Evolutionary conservation across 2,329 filamentous ascomycete species (phyloP).

Genomic region (Fusarium poae): DNA sequence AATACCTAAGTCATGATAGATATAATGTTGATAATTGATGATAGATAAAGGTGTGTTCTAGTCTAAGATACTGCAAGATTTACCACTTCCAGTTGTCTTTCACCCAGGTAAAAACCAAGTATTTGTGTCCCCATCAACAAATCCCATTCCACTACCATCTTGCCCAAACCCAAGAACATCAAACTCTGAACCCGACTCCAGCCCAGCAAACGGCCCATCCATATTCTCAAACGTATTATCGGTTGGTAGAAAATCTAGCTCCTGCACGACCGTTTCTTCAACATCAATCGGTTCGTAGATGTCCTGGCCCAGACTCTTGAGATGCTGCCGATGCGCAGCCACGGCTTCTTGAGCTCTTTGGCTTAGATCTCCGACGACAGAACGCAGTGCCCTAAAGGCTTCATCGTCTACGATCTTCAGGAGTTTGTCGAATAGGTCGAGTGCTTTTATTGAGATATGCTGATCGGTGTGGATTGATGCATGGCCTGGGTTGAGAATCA

Average conservation of each 20-base stretch:
- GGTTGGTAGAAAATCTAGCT: slow-evolving; percentile 26
- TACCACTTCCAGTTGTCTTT: background rate
- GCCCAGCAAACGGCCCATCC: slow-evolving; percentile 24
- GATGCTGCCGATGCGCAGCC: slow-evolving; percentile 10
- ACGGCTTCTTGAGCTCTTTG: slow-evolving; percentile 39
- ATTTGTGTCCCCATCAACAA: slow-evolving; percentile 1
- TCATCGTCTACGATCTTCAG: slow-evolving; percentile 39
- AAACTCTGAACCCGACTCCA: slow-evolving; percentile 24
- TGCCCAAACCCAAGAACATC: slow-evolving; percentile 19
- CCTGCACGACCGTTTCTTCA: background rate
- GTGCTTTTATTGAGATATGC: slow-evolving; percentile 46
- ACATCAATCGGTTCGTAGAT: slow-evolving; percentile 18
- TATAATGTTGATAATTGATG: no score
- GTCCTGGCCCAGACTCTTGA: slow-evolving; percentile 2
- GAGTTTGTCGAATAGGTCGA: slow-evolving; percentile 49
- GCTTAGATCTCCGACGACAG: slow-evolving; percentile 38
- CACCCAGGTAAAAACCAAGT: background rate
- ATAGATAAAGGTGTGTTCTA: no score
- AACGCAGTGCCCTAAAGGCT: slow-evolving; percentile 27
- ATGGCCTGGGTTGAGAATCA: slow-evolving; percentile 50
- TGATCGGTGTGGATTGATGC: slow-evolving; percentile 47
- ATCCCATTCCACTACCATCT: slow-evolving; percentile 7
- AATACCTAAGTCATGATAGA: background rate
- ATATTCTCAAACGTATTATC: slow-evolving; percentile 21
- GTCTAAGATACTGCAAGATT: no score